Base-by-base conservation (phyloP, 2,329 filamentous ascomycete genomes). In the Colletotrichum caudatum region DNA sequence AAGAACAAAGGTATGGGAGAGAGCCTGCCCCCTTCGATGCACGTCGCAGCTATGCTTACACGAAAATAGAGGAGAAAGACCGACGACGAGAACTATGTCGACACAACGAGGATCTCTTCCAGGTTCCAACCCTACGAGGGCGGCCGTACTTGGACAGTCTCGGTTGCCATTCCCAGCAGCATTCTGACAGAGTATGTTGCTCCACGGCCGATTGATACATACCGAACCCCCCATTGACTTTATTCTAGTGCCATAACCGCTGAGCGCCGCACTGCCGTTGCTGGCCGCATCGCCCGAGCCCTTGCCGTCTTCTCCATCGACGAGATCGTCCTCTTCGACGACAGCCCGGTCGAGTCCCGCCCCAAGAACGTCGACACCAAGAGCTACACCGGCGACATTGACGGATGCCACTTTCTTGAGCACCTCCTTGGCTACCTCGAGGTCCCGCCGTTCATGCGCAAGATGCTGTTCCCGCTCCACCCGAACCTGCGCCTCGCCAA, bases 291-390 rank as follows among this genome's bases (percentile, higher is more conserved):
- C 64, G 94, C 94, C 7, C 92, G 94, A 64, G 93, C 93, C 44
- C 87, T 94, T 63, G 92, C 93, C 73, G 91, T 97, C 74, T 97
- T 96, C 82, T 92, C 89, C 77, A 88, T 97, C 75, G 94, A 97
- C 78, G 94, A 97, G 82, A 87, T 97, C 39, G 86, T 97, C 62
- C 84, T 97, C 66, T 97, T 93, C 80, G 90, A 95, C 78, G 94
- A 97, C 81, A 86, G 85, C 46, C 86, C 86, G 2, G 61, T 76
- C 8, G 81, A 85, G 18, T 77, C 84, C 41, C 86, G 86, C 41
- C 82, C 84, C 39, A 79, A 80, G 26, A 81, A 81, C 66, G 83
- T 87, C 62, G 87, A 90, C 75, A 83, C 84, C 62, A 80, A 84
- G 59, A 80, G 84, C 76, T 87, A 90, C 82, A 94, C 92, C 1